A percentile compares a stretch with the other conserved stretches of the same genome.
phyloP scores from a whole-genome alignment of 2,329 filamentous ascomycete species.

The Magnaporthiopsis rhizophila region DNA sequence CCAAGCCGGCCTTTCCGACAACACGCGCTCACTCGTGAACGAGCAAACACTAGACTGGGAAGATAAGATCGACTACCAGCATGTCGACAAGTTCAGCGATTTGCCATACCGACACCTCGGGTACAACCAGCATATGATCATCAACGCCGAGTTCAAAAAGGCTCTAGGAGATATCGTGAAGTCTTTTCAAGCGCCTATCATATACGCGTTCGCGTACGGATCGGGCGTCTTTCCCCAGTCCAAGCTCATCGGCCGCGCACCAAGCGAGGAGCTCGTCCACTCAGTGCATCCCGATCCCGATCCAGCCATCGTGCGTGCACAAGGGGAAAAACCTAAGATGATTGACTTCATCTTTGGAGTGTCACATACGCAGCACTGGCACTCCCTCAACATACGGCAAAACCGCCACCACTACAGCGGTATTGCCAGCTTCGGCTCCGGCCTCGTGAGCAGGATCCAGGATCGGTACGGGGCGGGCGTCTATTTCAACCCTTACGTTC shows the following conservation, averaged over 20 bases:
- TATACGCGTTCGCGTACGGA: constrained; percentile 95
- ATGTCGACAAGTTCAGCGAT: constrained; percentile 66
- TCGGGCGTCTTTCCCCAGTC: constrained; percentile 90
- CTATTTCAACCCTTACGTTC: constrained; percentile 95
- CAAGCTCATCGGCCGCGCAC: constrained; percentile 37
- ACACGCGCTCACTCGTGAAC: constrained; percentile 1
- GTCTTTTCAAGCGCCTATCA: constrained; percentile 86
- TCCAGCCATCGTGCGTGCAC: constrained; percentile 71
- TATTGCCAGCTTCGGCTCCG: constrained; percentile 76
- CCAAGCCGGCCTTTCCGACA: not conserved
- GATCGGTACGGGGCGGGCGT: constrained; percentile 86
- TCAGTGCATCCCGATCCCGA: constrained; percentile 78
- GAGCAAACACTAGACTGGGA: constrained; percentile 53
- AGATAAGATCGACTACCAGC: constrained; percentile 56
- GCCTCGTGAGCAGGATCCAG: constrained; percentile 75
- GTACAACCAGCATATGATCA: constrained; percentile 91
- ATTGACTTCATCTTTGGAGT: constrained; percentile 98
- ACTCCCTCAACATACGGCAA: constrained; percentile 82
- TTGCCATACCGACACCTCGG: constrained; percentile 77
- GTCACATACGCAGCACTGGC: constrained; percentile 91
- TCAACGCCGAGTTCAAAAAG: constrained; percentile 94
- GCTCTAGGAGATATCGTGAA: constrained; percentile 78
- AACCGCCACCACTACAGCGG: constrained; percentile 90
- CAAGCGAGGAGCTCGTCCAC: constrained; percentile 47
- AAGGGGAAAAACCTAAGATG: constrained; percentile 86